These are phyloP conservation scores for Sungouiella thailandica DNA, from an alignment of 805 yeast species.

Conservation along the genomic window DNA sequence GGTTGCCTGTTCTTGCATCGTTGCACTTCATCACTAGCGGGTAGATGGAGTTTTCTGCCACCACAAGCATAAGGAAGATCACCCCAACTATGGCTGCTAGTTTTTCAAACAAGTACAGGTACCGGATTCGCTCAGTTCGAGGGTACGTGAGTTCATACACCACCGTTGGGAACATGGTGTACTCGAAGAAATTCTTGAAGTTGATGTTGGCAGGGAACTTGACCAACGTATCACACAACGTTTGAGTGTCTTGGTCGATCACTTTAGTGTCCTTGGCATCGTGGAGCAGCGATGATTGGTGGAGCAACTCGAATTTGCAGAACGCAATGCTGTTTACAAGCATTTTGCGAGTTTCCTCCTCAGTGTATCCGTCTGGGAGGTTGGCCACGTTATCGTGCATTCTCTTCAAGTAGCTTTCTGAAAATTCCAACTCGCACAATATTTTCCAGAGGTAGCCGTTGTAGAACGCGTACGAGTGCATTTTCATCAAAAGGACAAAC, in stretches of 20 bases:
- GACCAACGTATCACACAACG: conserved; percentile 11
- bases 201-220: conserved; percentile 73
- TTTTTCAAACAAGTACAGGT: conserved; percentile 65
- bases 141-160: conserved; percentile 83
- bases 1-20: conserved; percentile 36
- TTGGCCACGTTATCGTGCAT: conserved; percentile 19
- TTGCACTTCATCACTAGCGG: conserved; percentile 66
- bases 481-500: conserved; percentile 86
- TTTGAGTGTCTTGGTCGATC: conserved; percentile 8
- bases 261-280: conserved; percentile 11
- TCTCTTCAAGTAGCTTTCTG: conserved; percentile 34
- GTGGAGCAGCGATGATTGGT: conserved; percentile 39
- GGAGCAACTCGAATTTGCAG: conserved; percentile 65
- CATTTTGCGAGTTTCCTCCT: conserved; percentile 12
- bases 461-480: conserved; percentile 88
- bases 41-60: conserved; percentile 71
- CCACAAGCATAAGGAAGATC: conserved; percentile 71
- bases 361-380: conserved; percentile 27
- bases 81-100: conserved; percentile 81
- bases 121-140: conserved; percentile 62
- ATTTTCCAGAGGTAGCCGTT: conserved; percentile 85
- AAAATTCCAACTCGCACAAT: conserved; percentile 46
- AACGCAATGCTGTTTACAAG: conserved; percentile 51
- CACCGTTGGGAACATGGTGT: conserved; percentile 83
- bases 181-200: conserved; percentile 61